Evolutionary conservation across 306 rosid species (phyloP).

Genomic region (Gynostemma pentaphyllum): DNA sequence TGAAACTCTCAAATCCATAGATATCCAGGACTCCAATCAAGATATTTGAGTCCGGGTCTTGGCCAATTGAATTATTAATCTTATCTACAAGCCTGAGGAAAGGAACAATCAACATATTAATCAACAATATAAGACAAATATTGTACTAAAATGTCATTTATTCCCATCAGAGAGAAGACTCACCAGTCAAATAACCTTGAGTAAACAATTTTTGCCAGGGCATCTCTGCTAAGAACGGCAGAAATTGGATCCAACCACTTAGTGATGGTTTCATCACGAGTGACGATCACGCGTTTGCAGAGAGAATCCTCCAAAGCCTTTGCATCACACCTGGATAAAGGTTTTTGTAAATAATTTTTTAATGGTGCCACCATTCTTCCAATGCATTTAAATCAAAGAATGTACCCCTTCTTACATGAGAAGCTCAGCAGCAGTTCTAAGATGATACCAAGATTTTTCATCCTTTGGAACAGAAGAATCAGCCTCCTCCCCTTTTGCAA

Average conservation of each 20-base stretch:
- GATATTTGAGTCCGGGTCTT: slow-evolving; percentile 77
- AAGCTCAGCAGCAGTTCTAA: slow-evolving; percentile 84
- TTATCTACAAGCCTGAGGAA: slow-evolving; percentile 86
- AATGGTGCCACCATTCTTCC: slow-evolving; percentile 12
- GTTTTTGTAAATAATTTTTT: slow-evolving; percentile 8
- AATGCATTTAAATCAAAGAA: slow-evolving; percentile 18
- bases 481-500: slow-evolving; percentile 77
- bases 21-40: slow-evolving; percentile 97
- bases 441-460: slow-evolving; percentile 79
- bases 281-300: slow-evolving; percentile 94
- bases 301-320: slow-evolving; percentile 96
- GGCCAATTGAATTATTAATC: slow-evolving; percentile 88
- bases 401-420: slow-evolving; percentile 51
- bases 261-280: slow-evolving; percentile 90
- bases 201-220: slow-evolving; percentile 89
- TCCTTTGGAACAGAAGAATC: slow-evolving; percentile 91
- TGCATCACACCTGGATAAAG: slow-evolving; percentile 77
- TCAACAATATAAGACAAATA: slow-evolving; percentile 8
- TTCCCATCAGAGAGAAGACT: slow-evolving; percentile 15
- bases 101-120: slow-evolving; percentile 6
- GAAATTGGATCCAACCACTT: slow-evolving; percentile 91
- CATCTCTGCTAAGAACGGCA: slow-evolving; percentile 90
- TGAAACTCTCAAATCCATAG: slow-evolving; percentile 99
- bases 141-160: neutral
- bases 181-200: slow-evolving; percentile 96